These are phyloP conservation scores for Purpureocillium lavendulum DNA, from an alignment of 2,329 filamentous ascomycete species.

Conservation along the genomic window DNA sequence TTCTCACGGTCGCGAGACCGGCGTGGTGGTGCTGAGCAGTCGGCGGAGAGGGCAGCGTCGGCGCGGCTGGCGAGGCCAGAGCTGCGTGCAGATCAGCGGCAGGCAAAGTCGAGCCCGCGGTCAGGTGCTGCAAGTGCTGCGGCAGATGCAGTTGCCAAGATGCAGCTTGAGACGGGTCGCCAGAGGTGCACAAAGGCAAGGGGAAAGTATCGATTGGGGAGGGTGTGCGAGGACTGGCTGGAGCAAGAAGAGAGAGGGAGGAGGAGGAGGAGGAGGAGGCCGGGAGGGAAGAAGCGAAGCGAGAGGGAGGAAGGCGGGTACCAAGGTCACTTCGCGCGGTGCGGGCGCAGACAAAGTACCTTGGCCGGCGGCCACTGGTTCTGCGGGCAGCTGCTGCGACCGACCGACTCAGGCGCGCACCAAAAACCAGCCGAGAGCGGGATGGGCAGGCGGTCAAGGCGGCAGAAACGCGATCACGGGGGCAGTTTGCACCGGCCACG, in stretches of 20 bases:
- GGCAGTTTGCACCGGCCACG: too few relatives aligned
- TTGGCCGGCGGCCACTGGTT: neutral
- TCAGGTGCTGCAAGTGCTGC: neutral
- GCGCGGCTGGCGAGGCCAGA: neutral
- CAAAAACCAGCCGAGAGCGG: constrained; percentile 13
- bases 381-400: constrained; percentile 5
- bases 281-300: neutral
- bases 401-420: neutral
- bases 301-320: neutral
- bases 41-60: neutral
- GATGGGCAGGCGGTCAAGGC: constrained; percentile 11
- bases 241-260: constrained; percentile 2
- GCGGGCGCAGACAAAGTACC: neutral
- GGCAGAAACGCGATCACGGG: constrained; percentile 22
- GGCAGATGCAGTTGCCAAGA: neutral
- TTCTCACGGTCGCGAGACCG: neutral
- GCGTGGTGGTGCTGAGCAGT: neutral
- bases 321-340: constrained; percentile 4
- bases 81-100: neutral
- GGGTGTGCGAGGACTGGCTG: neutral
- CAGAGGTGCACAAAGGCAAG: too few relatives aligned
- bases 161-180: too few relatives aligned
- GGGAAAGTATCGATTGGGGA: neutral
- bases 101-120: neutral
- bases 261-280: neutral